Evolutionary conservation across 768 basidiomycete species (phyloP), one percentile per base, ranked within the genome.

Genomic region (Cyathus striatus): DNA sequence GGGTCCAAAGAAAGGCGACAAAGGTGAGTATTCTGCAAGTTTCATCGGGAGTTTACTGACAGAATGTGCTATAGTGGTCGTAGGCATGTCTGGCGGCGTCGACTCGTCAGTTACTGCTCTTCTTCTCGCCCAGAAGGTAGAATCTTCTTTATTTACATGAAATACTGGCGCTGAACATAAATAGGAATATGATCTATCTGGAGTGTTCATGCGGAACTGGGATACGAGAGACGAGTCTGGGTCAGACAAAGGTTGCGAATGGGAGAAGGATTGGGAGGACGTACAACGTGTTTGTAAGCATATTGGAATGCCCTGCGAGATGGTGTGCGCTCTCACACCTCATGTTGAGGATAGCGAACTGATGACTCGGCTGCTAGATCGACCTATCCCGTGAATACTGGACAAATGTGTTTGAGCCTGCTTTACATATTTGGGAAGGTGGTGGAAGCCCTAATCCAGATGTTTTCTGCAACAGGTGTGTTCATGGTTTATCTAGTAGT

Each of bases 171-270:
- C 26, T 12, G 33, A 32, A 25, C 18, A 12, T 5, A 34, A 30
- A n/a, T n/a, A 91, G 86, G 83, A 86, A 47, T 86, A 81, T 49
- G 81, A 92, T 54, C 70, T 95, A 2, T 86, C 86, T 30, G 90
- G 90, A 9, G 76, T 96, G 1, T 97, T 85, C 61, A 98, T 98
- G 94, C 78, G 90, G 17, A 97, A 98, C 46, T 98, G 94, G 94
- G 88, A 91, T 52, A 86, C 84, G 2, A 73, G 83, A 30, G 88
- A 92, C 54, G 90, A 93, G 63, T 79, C 72, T 20, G 84, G 78
- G 14, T 75, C 81, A 0, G 87, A 87, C 55, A 72, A 69, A n/a
- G 86, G 88, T 3, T 98, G 94, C 52, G 90, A 93, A 60, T 98
- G 94, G 94, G 86, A 97, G 63, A 85, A 81, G 46, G 94, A 97